Percentiles rank a stretch among this genome's conserved stretches.
These are phyloP conservation scores for Penicillium cinerascens DNA, from an alignment of 495 filamentous ascomycete genomes.

Conservation along the genomic window DNA sequence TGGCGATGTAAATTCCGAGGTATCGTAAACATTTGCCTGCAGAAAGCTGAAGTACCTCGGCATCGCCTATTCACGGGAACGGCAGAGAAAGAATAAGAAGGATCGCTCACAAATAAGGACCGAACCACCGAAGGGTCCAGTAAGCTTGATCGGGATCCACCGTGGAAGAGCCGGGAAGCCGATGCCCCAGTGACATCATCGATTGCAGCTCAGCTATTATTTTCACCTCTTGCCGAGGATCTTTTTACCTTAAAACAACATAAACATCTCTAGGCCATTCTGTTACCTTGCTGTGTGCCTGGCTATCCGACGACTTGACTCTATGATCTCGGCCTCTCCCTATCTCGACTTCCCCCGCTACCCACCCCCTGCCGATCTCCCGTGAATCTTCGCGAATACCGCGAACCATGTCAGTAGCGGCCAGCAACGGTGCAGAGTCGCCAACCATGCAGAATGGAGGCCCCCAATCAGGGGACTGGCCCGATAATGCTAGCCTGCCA, in stretches of 20 bases:
- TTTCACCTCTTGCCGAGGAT: not conserved
- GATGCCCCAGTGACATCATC: constrained; percentile 11
- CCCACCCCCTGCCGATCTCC: constrained; percentile 13
- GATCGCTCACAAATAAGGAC: no score
- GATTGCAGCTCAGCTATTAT: not conserved
- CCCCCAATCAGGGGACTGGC: constrained; percentile 18
- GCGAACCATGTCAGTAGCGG: constrained; percentile 13
- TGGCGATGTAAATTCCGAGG: no score
- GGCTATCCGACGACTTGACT: not conserved
- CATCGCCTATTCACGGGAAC: no score
- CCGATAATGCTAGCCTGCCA: not conserved
- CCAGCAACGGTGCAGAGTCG: not conserved
- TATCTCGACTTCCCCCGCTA: not conserved
- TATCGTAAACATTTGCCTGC: no score
- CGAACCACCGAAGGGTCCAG: not conserved
- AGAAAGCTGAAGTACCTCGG: no score
- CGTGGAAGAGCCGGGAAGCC: constrained; percentile 3
- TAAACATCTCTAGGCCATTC: no score
- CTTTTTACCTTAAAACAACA: not conserved
- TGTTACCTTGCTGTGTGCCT: not conserved
- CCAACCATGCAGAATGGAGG: not conserved
- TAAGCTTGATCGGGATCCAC: not conserved
- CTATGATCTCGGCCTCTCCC: not conserved
- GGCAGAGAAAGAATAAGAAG: no score
- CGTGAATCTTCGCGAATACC: constrained; percentile 11